Evolutionary conservation across 306 rosid species (phyloP).

Genomic region (Glycine tomentella): DNA sequence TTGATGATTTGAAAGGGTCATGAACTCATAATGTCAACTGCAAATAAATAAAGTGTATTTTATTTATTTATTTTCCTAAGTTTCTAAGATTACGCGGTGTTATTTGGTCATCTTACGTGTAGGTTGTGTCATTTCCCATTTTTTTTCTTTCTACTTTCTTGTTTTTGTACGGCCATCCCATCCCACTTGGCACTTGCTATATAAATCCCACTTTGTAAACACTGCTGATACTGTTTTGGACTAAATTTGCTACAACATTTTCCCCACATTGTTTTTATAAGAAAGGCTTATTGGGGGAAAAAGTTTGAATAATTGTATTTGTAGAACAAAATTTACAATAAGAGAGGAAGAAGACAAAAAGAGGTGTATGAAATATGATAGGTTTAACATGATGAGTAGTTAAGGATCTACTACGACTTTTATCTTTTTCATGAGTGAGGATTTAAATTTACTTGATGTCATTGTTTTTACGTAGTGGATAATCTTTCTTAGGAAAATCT

Average conservation of each 20-base stretch:
- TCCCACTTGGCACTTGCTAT: background rate
- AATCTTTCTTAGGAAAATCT: no score
- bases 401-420: no score
- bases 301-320: no score
- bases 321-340: no score
- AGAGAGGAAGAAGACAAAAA: no score
- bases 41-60: background rate
- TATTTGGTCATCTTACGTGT: constrained; percentile 53
- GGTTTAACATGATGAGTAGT: no score
- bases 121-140: constrained; percentile 17
- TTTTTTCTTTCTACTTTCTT: background rate
- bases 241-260: background rate
- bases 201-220: background rate
- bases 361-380: no score
- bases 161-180: constrained; percentile 25
- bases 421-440: no score
- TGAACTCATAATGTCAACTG: constrained; percentile 49
- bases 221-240: background rate
- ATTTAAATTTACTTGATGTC: no score
- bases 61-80: background rate
- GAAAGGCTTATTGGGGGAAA: no score
- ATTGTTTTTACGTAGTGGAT: no score
- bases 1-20: constrained; percentile 56
- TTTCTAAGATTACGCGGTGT: constrained; percentile 46
- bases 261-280: no score